Percentiles rank a stretch among this genome's conserved stretches.
These are phyloP conservation scores for Benincasa hispida DNA, from an alignment of 306 rosid species.

Conservation along the genomic window DNA sequence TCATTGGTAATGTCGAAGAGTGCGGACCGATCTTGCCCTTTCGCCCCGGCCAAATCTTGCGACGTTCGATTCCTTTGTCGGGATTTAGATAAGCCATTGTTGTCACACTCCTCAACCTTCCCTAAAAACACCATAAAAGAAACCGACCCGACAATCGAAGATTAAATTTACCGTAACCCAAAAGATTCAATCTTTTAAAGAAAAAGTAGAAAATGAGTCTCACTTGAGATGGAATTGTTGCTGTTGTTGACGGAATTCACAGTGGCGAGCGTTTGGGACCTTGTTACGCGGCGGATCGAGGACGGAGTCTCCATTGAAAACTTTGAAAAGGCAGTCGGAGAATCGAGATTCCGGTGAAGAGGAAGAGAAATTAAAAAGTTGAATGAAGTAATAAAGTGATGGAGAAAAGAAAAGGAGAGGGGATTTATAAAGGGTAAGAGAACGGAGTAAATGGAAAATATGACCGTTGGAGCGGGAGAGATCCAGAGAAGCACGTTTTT, in stretches of 20 bases:
- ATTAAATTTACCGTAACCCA: background rate
- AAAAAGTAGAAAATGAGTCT: background rate
- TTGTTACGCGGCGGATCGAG: constrained; percentile 63
- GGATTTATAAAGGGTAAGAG: constrained; percentile 23
- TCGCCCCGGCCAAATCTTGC: constrained; percentile 1
- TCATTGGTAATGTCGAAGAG: constrained; percentile 76
- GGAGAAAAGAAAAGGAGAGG: background rate
- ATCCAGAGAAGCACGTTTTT: background rate
- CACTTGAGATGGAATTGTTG: constrained; percentile 49
- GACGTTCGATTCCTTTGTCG: constrained; percentile 31
- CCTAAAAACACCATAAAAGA: constrained; percentile 18
- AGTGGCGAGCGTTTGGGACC: constrained; percentile 38
- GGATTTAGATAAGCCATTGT: constrained; percentile 29
- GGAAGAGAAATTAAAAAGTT: background rate
- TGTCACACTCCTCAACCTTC: constrained; percentile 44
- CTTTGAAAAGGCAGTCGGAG: background rate
- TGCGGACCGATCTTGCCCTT: constrained; percentile 47
- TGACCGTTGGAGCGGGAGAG: constrained; percentile 75
- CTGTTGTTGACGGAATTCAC: constrained; percentile 5
- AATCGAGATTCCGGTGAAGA: background rate
- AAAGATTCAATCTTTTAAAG: background rate
- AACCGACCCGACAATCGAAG: background rate
- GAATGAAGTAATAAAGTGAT: background rate
- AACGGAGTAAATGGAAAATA: constrained; percentile 18
- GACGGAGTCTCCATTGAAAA: constrained; percentile 81